Evolutionary conservation across 768 basidiomycete genomes (phyloP), one percentile per base, ranked within the genome.

Genomic region (Boletus rufocinnamomeus): DNA sequence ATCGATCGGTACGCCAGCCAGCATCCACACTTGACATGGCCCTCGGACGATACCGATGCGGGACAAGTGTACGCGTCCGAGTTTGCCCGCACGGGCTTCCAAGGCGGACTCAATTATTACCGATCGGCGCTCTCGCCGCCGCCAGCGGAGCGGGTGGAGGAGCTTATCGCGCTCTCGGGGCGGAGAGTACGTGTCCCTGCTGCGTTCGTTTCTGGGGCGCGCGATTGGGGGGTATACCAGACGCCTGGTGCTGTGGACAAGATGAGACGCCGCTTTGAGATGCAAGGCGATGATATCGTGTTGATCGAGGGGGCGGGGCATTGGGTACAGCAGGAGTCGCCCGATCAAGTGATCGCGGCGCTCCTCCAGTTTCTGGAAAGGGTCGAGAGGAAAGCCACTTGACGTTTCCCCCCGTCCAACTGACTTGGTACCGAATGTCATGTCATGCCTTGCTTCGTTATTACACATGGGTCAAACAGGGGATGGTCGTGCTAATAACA

Each of bases 201-300:
- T 2, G 82, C 83, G 76, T 88, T 83, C 66, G 61, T 88, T 13
- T 72, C 80, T 1, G 86, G 86, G 2, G 72, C 67, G 51, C 72
- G 77, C 57, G 86, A 87, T 67, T 87, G 86, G 86, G 84, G 85
- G 0, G 75, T 78, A n/a, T 83, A 79, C 62, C 85, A 86, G 68
- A 55, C 57, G 0, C 85, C 83, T 4, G 82, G 82, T 0, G 79
- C 75, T 2, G 57, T 72, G 34, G 78, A 81, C 40, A 71, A 70
- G 66, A 82, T 85, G 85, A 54, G 19, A 30, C 49, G 37, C 46
- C 35, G 25, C 32, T 65, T 62, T 52, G 63, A 62, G 23, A 81
- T 83, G 77, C 62, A 62, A 23, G 69, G 73, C 37, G 76, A 80
- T 35, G 77, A 80, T 35, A 75, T 84, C 34, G 76, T 84, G n/a